These are phyloP conservation scores for Astrephomene gubernaculifera DNA, from an alignment of 139 green algal genomes.

Conservation along the genomic window DNA sequence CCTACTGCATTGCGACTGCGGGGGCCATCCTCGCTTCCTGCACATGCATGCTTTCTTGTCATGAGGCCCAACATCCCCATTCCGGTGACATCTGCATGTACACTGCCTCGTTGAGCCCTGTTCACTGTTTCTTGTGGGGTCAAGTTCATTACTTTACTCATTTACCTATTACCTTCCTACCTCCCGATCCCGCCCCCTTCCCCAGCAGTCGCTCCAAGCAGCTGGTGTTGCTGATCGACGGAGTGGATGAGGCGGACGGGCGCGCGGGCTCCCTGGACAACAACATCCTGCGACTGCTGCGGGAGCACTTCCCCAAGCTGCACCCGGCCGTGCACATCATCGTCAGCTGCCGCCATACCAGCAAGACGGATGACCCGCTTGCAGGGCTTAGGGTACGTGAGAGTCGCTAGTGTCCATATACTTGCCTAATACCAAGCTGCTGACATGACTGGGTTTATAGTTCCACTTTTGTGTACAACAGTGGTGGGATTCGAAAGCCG, in stretches of 20 bases:
- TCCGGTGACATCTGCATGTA: too few relatives aligned
- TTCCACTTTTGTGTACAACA: background rate
- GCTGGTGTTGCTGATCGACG: constrained; percentile 34
- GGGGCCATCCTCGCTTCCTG: too few relatives aligned
- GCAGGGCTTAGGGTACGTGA: constrained; percentile 1
- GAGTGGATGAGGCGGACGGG: constrained; percentile 32
- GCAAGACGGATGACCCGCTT: constrained; percentile 4
- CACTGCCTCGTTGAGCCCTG: too few relatives aligned
- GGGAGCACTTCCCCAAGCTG: constrained; percentile 40
- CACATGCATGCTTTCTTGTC: too few relatives aligned
- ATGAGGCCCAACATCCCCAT: too few relatives aligned
- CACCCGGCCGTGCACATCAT: constrained; percentile 25
- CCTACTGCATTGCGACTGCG: too few relatives aligned
- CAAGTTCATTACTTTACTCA: background rate
- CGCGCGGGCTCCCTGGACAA: constrained; percentile 29
- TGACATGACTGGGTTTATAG: too few relatives aligned
- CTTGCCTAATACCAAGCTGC: too few relatives aligned
- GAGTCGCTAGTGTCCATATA: too few relatives aligned
- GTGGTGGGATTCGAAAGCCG: background rate
- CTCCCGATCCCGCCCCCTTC: background rate
- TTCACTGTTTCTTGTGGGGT: background rate
- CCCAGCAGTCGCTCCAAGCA: constrained; percentile 12
- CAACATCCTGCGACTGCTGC: constrained; percentile 32
- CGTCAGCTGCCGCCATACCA: constrained; percentile 14
- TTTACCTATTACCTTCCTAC: background rate